Evolutionary conservation across 495 filamentous ascomycete species (phyloP).

Genomic region (Tetracladium setigerum): DNA sequence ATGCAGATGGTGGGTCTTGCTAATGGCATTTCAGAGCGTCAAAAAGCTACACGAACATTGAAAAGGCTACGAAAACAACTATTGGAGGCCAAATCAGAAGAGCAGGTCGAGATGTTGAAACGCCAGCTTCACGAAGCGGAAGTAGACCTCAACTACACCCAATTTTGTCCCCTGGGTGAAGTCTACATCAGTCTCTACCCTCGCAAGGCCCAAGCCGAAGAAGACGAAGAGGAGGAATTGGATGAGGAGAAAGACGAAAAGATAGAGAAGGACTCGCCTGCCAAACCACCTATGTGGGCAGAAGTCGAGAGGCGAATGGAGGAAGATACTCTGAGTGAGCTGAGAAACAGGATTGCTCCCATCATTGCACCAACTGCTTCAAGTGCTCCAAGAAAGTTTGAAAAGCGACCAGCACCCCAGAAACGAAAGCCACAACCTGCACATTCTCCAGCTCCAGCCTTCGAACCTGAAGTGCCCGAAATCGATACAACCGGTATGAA

Average conservation of each 20-base stretch:
- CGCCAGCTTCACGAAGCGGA: conserved; percentile 58
- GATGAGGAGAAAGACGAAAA: conserved; percentile 4
- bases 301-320: conserved; percentile 61
- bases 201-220: conserved; percentile 32
- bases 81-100: conserved; percentile 32
- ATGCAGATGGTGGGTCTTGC: background rate
- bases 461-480: background rate
- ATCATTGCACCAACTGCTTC: background rate
- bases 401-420: background rate
- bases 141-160: conserved; percentile 80
- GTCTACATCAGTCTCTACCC: conserved; percentile 74
- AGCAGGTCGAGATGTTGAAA: conserved; percentile 42
- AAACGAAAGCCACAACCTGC: conserved; percentile 2
- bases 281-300: conserved; percentile 57
- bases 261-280: conserved; percentile 2
- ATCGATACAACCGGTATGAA: conserved; percentile 18
- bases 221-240: conserved; percentile 25
- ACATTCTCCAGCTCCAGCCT: conserved; percentile 1
- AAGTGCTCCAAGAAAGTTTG: background rate
- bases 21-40: conserved; percentile 51
- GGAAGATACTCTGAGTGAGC: conserved; percentile 49
- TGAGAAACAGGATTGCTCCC: conserved; percentile 39
- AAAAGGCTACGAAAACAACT: conserved; percentile 56
- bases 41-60: conserved; percentile 69
- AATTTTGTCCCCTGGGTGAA: conserved; percentile 71